phyloP scores from a whole-genome alignment of 345 rosid genomes.

The Nephelium lappaceum region DNA sequence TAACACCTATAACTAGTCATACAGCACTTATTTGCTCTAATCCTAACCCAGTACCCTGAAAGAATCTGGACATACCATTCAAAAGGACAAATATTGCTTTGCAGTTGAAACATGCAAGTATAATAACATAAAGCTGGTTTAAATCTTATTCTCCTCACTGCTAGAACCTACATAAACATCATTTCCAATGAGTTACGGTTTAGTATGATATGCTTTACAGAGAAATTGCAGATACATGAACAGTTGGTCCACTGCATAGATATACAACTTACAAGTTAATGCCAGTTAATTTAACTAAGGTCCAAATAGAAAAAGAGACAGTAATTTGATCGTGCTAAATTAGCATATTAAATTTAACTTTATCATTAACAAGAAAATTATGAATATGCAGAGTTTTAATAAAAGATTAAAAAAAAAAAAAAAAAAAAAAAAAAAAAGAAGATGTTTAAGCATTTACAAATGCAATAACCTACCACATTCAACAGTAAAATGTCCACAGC shows the following conservation, averaged over 20 bases:
- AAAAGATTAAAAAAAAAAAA: no score
- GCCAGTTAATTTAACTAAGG: neutral
- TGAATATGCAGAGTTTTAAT: neutral
- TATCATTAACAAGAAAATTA: neutral
- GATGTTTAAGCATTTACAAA: neutral
- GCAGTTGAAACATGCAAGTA: neutral
- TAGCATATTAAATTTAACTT: neutral
- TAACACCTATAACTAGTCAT: no score
- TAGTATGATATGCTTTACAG: no score
- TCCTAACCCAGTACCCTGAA: no score
- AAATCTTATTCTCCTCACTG: neutral
- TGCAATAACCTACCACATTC: neutral
- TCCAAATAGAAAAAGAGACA: no score
- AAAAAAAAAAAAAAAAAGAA: neutral
- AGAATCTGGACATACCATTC: no score
- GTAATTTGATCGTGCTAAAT: neutral
- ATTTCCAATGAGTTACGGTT: neutral
- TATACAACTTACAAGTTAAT: neutral
- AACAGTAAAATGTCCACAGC: neutral
- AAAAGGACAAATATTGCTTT: no score
- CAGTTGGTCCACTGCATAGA: neutral
- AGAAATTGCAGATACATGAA: neutral
- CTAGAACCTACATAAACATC: neutral
- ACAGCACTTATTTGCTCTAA: no score
- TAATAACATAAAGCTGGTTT: neutral